These are phyloP conservation scores for Fusarium oligoseptatum DNA, from an alignment of 2,329 filamentous ascomycete species.

Conservation along the genomic window DNA sequence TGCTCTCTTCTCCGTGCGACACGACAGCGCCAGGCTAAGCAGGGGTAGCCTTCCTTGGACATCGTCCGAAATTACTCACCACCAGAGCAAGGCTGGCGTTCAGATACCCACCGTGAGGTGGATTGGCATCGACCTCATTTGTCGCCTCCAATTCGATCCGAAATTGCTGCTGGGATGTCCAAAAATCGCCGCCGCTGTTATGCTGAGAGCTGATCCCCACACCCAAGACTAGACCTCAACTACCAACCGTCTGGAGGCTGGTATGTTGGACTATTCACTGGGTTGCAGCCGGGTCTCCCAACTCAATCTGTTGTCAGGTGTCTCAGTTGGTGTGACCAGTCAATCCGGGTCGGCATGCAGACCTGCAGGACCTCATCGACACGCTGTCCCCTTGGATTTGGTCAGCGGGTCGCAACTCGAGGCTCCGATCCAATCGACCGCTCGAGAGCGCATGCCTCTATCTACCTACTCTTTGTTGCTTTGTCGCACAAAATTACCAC, in stretches of 20 bases:
- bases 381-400: constrained; percentile 13
- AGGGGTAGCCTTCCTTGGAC: constrained; percentile 1
- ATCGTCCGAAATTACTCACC: not conserved
- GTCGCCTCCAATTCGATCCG: not conserved
- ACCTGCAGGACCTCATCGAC: constrained; percentile 12
- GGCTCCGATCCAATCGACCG: not conserved
- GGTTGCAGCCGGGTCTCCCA: not conserved
- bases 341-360: not conserved
- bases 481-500: not conserved
- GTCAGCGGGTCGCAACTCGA: not conserved
- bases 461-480: not conserved
- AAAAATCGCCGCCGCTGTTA: not conserved
- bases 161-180: not conserved
- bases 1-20: not conserved
- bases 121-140: not conserved
- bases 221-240: not conserved
- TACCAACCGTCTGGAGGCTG: not conserved
- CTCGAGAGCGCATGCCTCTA: not conserved
- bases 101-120: not conserved
- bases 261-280: not conserved
- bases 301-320: constrained; percentile 11
- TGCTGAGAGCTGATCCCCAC: not conserved
- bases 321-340: constrained; percentile 6
- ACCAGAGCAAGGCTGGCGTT: not conserved
- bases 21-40: not conserved